A percentile compares a stretch with the other conserved stretches of the same genome.
phyloP scores from a whole-genome alignment of 2,329 filamentous ascomycete species.

The Sporothrix humicola region DNA sequence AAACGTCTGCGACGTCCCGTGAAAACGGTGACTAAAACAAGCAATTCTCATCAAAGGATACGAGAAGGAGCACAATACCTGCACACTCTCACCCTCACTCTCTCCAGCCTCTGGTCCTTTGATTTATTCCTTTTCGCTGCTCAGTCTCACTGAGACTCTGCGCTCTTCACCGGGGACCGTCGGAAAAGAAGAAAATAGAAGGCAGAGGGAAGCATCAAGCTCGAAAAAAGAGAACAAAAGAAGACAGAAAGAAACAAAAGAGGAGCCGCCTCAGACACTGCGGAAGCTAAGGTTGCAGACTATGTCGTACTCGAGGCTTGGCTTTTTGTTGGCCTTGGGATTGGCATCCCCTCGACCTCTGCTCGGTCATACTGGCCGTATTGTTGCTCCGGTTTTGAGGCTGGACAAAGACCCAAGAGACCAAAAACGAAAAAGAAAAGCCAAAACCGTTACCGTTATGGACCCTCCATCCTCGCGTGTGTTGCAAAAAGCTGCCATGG shows the following conservation, averaged over 20 bases:
- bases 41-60: not conserved
- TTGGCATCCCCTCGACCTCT: not conserved
- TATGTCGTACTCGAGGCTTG: conserved; percentile 14
- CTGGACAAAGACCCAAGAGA: conserved; percentile 4
- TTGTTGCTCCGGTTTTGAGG: not conserved
- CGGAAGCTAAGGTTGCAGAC: conserved; percentile 15
- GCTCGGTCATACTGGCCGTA: conserved; percentile 1
- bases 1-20: not conserved
- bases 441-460: not conserved
- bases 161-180: not conserved
- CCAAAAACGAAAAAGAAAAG: no score
- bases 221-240: no score
- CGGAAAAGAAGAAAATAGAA: not conserved
- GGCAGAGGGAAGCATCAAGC: not conserved
- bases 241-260: conserved; percentile 5
- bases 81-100: not conserved
- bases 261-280: conserved; percentile 4
- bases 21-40: conserved; percentile 25
- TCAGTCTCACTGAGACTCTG: not conserved
- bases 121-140: not conserved
- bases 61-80: not conserved
- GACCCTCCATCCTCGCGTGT: not conserved
- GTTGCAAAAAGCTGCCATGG: not conserved
- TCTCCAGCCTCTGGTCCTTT: not conserved
- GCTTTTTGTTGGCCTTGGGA: not conserved